Conservation (phyloP, 2,329 filamentous ascomycete species). For the Chaetomiaceae sp. region DNA sequence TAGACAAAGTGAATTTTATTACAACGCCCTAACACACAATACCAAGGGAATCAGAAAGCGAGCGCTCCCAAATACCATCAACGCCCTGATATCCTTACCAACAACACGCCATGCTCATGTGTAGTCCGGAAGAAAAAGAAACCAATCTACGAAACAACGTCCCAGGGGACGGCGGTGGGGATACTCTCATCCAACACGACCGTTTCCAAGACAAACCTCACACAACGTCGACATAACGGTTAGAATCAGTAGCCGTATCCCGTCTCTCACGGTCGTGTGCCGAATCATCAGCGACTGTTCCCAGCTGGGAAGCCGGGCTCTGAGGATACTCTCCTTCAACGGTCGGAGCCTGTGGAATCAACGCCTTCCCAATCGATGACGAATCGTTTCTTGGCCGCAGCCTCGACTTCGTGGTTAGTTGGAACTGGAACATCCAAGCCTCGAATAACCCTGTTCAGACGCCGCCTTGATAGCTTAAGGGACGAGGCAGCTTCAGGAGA, state of each 20-base stretch:
- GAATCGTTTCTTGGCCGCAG: slow-evolving; percentile 10
- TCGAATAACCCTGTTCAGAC: neutral
- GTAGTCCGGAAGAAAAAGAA: slow-evolving; percentile 4
- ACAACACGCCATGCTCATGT: slow-evolving; percentile 16
- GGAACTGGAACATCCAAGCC: neutral
- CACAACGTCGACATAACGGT: no score
- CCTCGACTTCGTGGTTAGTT: neutral
- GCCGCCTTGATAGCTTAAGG: slow-evolving; percentile 2
- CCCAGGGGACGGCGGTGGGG: neutral
- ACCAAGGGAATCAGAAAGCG: slow-evolving; percentile 5
- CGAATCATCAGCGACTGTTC: no score
- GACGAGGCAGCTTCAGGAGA: slow-evolving; percentile 1
- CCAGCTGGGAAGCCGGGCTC: no score
- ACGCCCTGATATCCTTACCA: slow-evolving; percentile 15
- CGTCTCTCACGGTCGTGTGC: neutral
- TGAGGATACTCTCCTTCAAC: no score
- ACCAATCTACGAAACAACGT: neutral
- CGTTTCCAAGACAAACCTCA: neutral
- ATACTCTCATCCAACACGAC: neutral
- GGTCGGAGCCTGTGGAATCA: slow-evolving; percentile 4
- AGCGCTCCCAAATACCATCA: slow-evolving; percentile 6
- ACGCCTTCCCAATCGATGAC: slow-evolving; percentile 14
- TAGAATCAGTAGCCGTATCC: no score
- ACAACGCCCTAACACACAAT: slow-evolving; percentile 13
- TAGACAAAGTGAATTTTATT: slow-evolving; percentile 7